phyloP scores from a whole-genome alignment of 208 protist genomes.

The Acanthamoeba castellanii region DNA sequence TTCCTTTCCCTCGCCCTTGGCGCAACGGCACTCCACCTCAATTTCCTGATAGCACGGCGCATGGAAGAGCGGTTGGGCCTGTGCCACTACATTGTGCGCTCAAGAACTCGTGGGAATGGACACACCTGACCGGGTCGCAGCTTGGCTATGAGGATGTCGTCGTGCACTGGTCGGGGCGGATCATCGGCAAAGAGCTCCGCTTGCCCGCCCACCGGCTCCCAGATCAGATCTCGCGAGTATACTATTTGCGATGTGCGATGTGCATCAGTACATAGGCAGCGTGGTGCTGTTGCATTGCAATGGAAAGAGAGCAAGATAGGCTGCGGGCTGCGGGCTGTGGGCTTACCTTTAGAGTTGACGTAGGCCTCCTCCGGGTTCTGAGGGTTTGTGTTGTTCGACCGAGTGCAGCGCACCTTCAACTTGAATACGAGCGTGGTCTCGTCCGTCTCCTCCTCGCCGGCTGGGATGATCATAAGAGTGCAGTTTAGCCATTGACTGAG shows the following conservation, averaged over 20 bases:
- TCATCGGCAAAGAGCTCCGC: constrained; percentile 79
- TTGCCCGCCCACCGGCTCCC: constrained; percentile 93
- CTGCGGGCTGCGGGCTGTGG: background rate
- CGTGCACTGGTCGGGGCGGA: constrained; percentile 95
- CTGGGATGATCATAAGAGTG: background rate
- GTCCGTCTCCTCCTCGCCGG: constrained; percentile 86
- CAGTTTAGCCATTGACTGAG: no score
- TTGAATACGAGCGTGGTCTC: constrained; percentile 90
- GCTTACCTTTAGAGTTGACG: constrained; percentile 61
- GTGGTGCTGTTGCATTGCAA: background rate
- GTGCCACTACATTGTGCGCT: background rate
- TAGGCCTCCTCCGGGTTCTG: constrained; percentile 64
- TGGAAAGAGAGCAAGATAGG: background rate
- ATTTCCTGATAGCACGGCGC: constrained; percentile 73
- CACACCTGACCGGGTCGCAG: constrained; percentile 95
- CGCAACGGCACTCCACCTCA: constrained; percentile 94
- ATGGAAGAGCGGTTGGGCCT: background rate
- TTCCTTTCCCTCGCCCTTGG: constrained; percentile 96
- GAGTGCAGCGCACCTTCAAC: constrained; percentile 87
- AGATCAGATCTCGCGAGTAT: constrained; percentile 94
- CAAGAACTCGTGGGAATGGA: background rate
- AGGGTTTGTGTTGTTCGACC: background rate
- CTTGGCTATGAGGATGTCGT: constrained; percentile 98
- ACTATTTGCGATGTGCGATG: constrained; percentile 85
- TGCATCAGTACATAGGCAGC: background rate